Evolutionary conservation across 2,329 filamentous ascomycete species (phyloP).

Genomic region (Neodidymelliopsis sp.): DNA sequence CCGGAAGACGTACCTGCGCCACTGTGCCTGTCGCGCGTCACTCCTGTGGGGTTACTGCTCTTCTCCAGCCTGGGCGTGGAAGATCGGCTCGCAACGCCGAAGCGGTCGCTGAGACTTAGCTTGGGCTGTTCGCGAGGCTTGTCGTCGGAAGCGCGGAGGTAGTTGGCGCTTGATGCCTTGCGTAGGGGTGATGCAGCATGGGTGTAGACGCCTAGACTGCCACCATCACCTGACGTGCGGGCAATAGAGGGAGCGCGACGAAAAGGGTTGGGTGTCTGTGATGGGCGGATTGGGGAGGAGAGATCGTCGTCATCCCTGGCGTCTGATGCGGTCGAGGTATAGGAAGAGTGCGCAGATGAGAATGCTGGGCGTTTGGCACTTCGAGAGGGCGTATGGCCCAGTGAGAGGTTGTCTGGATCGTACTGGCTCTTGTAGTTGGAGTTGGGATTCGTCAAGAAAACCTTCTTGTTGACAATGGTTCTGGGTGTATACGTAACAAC

Average conservation of each 20-base stretch:
- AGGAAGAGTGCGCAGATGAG: constrained; percentile 43
- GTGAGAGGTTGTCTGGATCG: constrained; percentile 66
- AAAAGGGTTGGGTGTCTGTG: constrained; percentile 56
- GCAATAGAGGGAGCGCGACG: constrained; percentile 61
- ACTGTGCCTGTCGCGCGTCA: constrained; percentile 40
- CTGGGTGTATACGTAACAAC: constrained; percentile 70
- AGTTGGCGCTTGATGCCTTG: constrained; percentile 72
- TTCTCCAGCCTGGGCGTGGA: constrained; percentile 15
- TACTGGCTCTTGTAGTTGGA: constrained; percentile 78
- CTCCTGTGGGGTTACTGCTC: constrained; percentile 19
- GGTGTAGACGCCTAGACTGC: constrained; percentile 79
- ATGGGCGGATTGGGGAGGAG: constrained; percentile 57
- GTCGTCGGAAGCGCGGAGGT: constrained; percentile 42
- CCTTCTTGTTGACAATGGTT: constrained; percentile 71
- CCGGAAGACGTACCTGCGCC: constrained; percentile 1
- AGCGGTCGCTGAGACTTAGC: constrained; percentile 13
- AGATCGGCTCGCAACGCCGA: constrained; percentile 11
- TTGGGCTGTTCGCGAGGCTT: constrained; percentile 4
- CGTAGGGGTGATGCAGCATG: constrained; percentile 84
- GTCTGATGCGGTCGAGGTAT: constrained; percentile 48
- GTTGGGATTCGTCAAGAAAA: constrained; percentile 84
- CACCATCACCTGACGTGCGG: constrained; percentile 67
- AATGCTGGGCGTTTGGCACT: constrained; percentile 29
- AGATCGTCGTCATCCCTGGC: constrained; percentile 49
- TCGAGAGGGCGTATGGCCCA: constrained; percentile 22